Percentiles rank a stretch among this genome's conserved stretches.
These are phyloP conservation scores for Zygosaccharomyces pseudobailii DNA, from an alignment of 1,139 yeast genomes.

Conservation along the genomic window DNA sequence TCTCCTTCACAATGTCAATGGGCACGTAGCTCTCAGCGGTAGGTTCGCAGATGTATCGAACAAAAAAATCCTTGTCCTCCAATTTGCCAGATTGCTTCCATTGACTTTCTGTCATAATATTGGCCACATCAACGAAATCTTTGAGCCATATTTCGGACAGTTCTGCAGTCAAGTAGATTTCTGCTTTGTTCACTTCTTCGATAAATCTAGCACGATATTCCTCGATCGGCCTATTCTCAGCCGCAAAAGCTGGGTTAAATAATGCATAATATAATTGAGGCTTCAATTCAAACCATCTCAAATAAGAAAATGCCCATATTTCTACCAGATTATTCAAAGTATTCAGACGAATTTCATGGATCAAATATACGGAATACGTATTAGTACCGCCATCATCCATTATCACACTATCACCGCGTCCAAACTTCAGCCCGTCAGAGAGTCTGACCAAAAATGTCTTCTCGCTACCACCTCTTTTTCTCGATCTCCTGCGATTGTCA, in stretches of 20 bases:
- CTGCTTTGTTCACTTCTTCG: conserved; percentile 22
- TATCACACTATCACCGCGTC: conserved; percentile 28
- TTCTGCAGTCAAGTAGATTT: conserved; percentile 32
- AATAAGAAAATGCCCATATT: conserved; percentile 28
- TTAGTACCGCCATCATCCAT: conserved; percentile 19
- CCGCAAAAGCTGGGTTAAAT: conserved; percentile 17
- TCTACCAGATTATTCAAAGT: conserved; percentile 29
- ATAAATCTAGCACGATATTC: conserved; percentile 18
- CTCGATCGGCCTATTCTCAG: conserved; percentile 9
- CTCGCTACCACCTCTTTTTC: conserved; percentile 19
- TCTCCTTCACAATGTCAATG: conserved; percentile 21
- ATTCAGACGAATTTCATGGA: conserved; percentile 30
- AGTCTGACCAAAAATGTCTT: conserved; percentile 15
- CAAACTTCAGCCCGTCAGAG: conserved; percentile 20
- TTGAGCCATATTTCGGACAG: conserved; percentile 28
- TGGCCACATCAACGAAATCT: conserved; percentile 24
- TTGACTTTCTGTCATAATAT: conserved; percentile 15
- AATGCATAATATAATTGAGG: conserved; percentile 14
- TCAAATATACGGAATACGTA: conserved; percentile 23
- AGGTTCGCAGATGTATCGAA: conserved; percentile 27
- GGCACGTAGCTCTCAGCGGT: conserved; percentile 23
- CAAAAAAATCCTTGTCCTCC: conserved; percentile 19
- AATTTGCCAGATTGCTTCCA: conserved; percentile 6
- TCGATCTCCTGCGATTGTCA: conserved; percentile 22
- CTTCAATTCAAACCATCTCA: conserved; percentile 28